A percentile compares a stretch with the other conserved stretches of the same genome.
These are phyloP conservation scores for Rosa multiflora DNA, from an alignment of 306 rosid species.

Conservation along the genomic window DNA sequence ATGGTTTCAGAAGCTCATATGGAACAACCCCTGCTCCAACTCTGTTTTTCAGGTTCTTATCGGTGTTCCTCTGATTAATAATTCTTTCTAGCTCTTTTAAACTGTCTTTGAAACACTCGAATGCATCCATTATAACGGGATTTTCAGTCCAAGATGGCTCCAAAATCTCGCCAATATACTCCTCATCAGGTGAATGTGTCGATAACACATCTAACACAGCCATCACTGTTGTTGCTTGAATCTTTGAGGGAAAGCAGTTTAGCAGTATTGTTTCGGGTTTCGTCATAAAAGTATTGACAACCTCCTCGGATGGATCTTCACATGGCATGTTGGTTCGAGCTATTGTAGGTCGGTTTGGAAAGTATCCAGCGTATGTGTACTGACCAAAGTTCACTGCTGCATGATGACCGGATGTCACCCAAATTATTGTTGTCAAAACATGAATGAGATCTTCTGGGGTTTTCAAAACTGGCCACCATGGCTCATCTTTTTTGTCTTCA, in stretches of 20 bases:
- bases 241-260: slow-evolving; percentile 36
- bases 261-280: slow-evolving; percentile 31
- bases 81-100: slow-evolving; percentile 24
- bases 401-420: slow-evolving; percentile 46
- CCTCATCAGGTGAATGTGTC: slow-evolving; percentile 41
- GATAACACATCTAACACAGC: slow-evolving; percentile 33
- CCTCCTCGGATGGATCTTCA: slow-evolving; percentile 31
- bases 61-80: slow-evolving; percentile 31
- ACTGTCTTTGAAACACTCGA: slow-evolving; percentile 21
- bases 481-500: slow-evolving; percentile 42
- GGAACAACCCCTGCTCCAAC: slow-evolving; percentile 44
- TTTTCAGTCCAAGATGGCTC: slow-evolving; percentile 35
- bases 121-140: slow-evolving; percentile 29
- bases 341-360: slow-evolving; percentile 40
- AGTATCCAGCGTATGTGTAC: slow-evolving; percentile 38
- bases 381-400: slow-evolving; percentile 44
- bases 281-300: slow-evolving; percentile 10
- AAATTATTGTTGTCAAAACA: slow-evolving; percentile 28
- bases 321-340: slow-evolving; percentile 38
- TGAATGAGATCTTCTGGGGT: slow-evolving; percentile 24
- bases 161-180: slow-evolving; percentile 30
- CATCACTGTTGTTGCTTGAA: slow-evolving; percentile 39
- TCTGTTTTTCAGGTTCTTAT: slow-evolving; percentile 19
- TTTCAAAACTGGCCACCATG: slow-evolving; percentile 41
- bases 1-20: slow-evolving; percentile 43